Evolutionary conservation across 306 rosid species (phyloP).

Genomic region (Inga oerstediana): DNA sequence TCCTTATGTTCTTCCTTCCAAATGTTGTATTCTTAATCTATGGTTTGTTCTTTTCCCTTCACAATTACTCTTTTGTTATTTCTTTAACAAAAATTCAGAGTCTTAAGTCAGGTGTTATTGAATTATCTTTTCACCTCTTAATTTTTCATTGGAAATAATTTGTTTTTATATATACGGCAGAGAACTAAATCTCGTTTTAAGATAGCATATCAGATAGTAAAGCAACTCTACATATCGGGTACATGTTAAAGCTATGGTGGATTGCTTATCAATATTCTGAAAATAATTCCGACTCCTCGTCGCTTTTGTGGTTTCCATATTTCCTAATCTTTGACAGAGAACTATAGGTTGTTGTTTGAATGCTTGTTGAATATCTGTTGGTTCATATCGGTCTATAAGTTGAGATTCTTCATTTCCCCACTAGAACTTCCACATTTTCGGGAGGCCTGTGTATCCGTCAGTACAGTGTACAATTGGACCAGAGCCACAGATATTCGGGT

Average conservation of each 20-base stretch:
- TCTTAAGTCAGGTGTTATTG: background rate
- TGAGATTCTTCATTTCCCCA: background rate
- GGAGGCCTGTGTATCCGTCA: background rate
- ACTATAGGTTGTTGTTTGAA: background rate
- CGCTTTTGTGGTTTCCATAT: background rate
- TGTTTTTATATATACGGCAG: constrained; percentile 2
- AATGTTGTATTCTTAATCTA: constrained; percentile 58
- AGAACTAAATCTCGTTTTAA: background rate
- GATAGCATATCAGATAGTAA: background rate
- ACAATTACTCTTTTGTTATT: constrained; percentile 4
- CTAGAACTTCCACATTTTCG: background rate
- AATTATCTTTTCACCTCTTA: background rate
- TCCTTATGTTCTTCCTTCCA: constrained; percentile 85
- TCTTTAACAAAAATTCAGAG: constrained; percentile 20
- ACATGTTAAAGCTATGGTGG: background rate
- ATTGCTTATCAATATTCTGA: background rate
- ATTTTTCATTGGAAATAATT: background rate
- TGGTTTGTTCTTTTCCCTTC: constrained; percentile 51
- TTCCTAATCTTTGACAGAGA: background rate
- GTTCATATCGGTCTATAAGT: background rate
- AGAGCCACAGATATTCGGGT: background rate
- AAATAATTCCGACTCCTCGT: background rate
- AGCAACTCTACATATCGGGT: background rate
- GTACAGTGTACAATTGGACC: background rate
- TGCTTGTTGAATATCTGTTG: background rate